phyloP scores from a whole-genome alignment of 2,329 filamentous ascomycete genomes.

The Colletotrichum tabaci region DNA sequence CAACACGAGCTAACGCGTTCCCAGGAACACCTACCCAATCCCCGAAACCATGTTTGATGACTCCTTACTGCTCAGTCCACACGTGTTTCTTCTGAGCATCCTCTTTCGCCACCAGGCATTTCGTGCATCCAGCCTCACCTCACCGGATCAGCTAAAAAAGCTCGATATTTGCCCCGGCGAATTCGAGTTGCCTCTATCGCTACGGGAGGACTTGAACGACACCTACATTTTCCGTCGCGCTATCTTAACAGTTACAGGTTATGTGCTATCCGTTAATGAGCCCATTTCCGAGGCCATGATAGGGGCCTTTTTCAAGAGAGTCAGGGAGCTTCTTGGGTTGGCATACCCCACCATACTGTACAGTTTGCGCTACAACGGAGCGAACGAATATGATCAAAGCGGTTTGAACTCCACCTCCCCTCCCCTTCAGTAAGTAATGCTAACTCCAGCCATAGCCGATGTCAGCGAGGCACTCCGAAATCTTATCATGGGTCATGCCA shows the following conservation, averaged over 20 bases:
- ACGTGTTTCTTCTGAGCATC: constrained; percentile 6
- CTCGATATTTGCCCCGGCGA: constrained; percentile 6
- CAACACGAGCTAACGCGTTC: background rate
- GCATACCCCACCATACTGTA: constrained; percentile 1
- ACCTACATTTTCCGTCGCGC: constrained; percentile 30
- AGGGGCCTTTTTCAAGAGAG: background rate
- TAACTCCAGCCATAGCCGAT: constrained; percentile 2
- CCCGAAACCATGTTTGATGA: background rate
- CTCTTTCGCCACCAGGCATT: constrained; percentile 10
- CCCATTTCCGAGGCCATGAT: constrained; percentile 3
- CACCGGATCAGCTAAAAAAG: background rate
- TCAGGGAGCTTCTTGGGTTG: background rate
- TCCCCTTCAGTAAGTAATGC: background rate
- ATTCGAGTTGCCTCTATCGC: constrained; percentile 1
- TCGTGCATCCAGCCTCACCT: background rate
- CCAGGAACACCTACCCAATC: background rate
- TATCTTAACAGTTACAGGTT: constrained; percentile 48
- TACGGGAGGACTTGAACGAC: constrained; percentile 6
- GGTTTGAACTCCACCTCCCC: no score
- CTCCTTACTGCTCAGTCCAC: constrained; percentile 2
- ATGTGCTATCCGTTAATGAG: background rate
- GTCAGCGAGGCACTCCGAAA: constrained; percentile 1
- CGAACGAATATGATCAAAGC: constrained; percentile 1
- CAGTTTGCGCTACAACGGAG: constrained; percentile 2
- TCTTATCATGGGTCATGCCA: background rate